Evolutionary conservation across 2,329 filamentous ascomycete genomes (phyloP), one percentile per base, ranked within the genome.

Genomic region (Talaromyces sp.): DNA sequence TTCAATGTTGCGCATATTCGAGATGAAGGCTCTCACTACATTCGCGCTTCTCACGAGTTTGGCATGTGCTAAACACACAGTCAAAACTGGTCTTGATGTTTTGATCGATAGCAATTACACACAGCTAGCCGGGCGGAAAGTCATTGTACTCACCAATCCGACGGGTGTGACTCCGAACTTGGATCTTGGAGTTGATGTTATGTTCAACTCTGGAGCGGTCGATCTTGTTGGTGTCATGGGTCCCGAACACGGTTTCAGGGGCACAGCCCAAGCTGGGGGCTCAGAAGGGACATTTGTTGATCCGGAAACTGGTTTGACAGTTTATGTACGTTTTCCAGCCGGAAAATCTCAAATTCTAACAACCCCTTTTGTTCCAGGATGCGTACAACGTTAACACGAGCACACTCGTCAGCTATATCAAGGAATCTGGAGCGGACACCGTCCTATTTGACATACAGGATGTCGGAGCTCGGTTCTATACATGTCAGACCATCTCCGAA

Each of bases 401-500:
- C 34, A 59, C 43, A 11, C 38, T 64, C n/a, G 54, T 58, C 22
- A 45, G 29, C 54, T 64, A 59, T 49, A 64, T 64, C 40, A 64
- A 34, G 10, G 62, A 59, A 38, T 59, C 62, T 15, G 62, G 43
- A 38, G 62, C 62, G 6, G 62, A 64, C n/a, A 64, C 62, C 8
- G 62, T 64, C 15, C 31, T 64, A 19, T 64, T 64, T 59, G 62
- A 64, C 45, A 64, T 64, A 25, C 62, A 64, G 38, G 62, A 64
- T 59, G 62, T 64, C 27, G 62, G 62, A 13, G 62, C 62, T 25
- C 62, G 62, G 4, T 64, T 64, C 8, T 64, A 64, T 49, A 64
- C 62, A 19, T 64, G 62, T 64, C 22, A 27, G 59, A 19, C 22
- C 8, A n/a, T 11, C 36, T 19, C 13, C n/a, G 2, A 27, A 7